A percentile compares a stretch with the other conserved stretches of the same genome.
Conservation (phyloP, 495 filamentous ascomycete species). For the Tuber calosporum region DNA sequence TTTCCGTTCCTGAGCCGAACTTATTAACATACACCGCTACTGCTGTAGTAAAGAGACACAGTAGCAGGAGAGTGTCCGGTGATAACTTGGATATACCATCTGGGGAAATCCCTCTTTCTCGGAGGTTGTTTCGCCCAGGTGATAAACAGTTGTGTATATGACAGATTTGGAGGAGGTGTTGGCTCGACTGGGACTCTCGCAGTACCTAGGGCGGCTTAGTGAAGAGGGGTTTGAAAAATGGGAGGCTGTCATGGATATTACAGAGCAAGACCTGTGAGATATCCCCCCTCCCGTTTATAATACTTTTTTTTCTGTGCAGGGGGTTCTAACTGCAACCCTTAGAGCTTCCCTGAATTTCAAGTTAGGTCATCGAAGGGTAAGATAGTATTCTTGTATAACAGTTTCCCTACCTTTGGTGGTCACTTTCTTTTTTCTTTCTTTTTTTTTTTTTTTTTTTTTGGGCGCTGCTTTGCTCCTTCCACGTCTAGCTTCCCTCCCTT, state of each 20-base stretch:
- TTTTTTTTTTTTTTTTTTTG: too few relatives aligned
- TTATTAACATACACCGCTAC: constrained; percentile 14
- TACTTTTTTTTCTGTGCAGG: constrained; percentile 11
- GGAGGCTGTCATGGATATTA: constrained; percentile 72
- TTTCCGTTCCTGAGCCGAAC: constrained; percentile 35
- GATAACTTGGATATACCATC: constrained; percentile 20
- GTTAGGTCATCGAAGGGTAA: constrained; percentile 68
- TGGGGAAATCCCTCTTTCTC: constrained; percentile 32
- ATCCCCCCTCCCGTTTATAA: constrained; percentile 21
- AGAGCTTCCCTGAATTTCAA: constrained; percentile 66
- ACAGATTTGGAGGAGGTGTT: constrained; percentile 55
- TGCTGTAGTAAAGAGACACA: constrained; percentile 1
- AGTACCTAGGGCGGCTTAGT: constrained; percentile 62
- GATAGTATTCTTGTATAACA: constrained; percentile 34
- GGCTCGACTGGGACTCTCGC: constrained; percentile 62
- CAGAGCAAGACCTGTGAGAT: constrained; percentile 67
- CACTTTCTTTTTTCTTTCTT: too few relatives aligned
- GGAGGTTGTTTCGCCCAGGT: constrained; percentile 33
- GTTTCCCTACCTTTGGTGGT: constrained; percentile 2
- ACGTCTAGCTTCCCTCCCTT: constrained; percentile 10
- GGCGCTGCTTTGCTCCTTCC: constrained; percentile 13
- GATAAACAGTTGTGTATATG: constrained; percentile 48
- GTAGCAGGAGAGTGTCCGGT: constrained; percentile 18
- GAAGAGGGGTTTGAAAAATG: constrained; percentile 74
- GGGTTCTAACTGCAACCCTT: constrained; percentile 29